phyloP scores from a whole-genome alignment of 768 basidiomycete genomes.

The Mycena floridula region DNA sequence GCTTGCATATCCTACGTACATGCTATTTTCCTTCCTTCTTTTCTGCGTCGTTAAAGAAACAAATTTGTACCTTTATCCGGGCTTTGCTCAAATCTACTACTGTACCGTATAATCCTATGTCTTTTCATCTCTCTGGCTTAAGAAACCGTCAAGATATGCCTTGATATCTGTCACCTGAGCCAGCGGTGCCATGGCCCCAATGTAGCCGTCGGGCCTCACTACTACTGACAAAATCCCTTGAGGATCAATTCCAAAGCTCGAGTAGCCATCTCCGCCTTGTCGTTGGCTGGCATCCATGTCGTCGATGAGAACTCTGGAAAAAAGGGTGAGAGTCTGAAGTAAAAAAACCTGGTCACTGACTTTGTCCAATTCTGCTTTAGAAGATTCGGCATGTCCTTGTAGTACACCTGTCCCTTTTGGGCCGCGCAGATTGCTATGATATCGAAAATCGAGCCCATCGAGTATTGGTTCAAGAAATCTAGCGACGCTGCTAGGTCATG shows the following conservation, averaged over 20 bases:
- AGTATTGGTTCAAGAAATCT: conserved; percentile 10
- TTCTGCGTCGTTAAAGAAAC: too few species aligned
- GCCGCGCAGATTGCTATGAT: conserved; percentile 34
- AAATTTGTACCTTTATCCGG: too few species aligned
- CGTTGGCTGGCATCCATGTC: conserved; percentile 38
- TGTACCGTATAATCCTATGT: too few species aligned
- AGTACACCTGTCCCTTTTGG: conserved; percentile 31
- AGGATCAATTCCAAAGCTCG: conserved; percentile 43
- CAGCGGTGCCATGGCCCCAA: conserved; percentile 51
- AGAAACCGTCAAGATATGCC: conserved; percentile 47
- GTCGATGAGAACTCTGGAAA: conserved; percentile 51
- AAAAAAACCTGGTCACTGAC: conserved; percentile 27
- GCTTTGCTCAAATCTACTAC: too few species aligned
- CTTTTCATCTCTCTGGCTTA: too few species aligned
- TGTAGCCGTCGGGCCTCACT: conserved; percentile 62
- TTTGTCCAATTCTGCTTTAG: conserved; percentile 56
- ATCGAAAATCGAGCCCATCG: conserved; percentile 24
- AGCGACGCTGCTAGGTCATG: conserved; percentile 26
- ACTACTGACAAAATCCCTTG: conserved; percentile 46
- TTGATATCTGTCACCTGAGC: conserved; percentile 31
- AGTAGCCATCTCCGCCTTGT: conserved; percentile 50
- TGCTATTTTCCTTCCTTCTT: too few species aligned
- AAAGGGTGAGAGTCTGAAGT: neutral
- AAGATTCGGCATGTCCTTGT: conserved; percentile 38
- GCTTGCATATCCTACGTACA: too few species aligned